A percentile compares a stretch with the other conserved stretches of the same genome.
Conservation (phyloP, 495 filamentous ascomycete genomes). For the Aspergillus incahuasiensis region DNA sequence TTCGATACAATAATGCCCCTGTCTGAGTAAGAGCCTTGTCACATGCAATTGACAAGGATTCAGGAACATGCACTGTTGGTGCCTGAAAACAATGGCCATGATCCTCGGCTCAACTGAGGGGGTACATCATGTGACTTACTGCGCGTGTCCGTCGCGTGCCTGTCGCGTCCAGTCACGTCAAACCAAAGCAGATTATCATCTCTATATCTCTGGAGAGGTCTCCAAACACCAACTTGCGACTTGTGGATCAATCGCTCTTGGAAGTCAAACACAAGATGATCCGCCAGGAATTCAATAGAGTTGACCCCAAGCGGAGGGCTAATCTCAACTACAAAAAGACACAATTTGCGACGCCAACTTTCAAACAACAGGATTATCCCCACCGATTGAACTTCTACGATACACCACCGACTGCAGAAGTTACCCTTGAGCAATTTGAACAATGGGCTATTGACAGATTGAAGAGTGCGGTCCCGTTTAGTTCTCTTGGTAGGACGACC, state of each 20-base stretch:
- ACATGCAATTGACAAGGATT: neutral
- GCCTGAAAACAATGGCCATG: neutral
- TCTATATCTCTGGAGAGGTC: neutral
- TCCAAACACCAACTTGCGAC: neutral
- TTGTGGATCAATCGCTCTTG: neutral
- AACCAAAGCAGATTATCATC: neutral
- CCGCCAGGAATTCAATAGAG: constrained; percentile 63
- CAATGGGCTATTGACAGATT: constrained; percentile 98
- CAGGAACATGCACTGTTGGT: neutral
- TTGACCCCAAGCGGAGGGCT: constrained; percentile 75
- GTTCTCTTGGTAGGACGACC: neutral
- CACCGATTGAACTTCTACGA: constrained; percentile 91
- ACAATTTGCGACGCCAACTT: constrained; percentile 73
- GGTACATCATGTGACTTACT: neutral
- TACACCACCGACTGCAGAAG: constrained; percentile 82
- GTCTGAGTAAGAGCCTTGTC: neutral
- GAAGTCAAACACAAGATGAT: constrained; percentile 53
- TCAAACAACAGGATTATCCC: constrained; percentile 69
- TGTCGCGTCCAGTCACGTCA: constrained; percentile 14
- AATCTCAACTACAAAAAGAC: constrained; percentile 73
- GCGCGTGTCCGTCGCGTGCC: constrained; percentile 9
- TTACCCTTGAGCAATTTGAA: constrained; percentile 96
- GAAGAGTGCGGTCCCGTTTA: constrained; percentile 50
- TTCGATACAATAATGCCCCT: neutral
- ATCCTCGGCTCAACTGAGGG: neutral